Base-by-base conservation (phyloP, 2,329 filamentous ascomycete species). In the Cercospora sesami region DNA sequence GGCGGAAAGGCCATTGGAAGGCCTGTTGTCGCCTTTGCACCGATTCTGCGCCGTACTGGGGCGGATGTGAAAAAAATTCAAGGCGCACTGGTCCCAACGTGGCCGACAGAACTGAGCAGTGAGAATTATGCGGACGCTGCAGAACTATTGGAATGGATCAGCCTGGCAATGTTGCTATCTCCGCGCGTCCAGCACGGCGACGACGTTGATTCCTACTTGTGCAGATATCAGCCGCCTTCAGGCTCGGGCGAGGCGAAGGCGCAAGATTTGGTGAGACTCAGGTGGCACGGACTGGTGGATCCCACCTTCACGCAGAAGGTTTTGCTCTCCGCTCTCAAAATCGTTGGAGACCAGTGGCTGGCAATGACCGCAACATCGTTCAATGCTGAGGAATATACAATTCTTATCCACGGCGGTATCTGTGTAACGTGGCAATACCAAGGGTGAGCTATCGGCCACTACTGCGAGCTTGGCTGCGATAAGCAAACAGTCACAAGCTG, bases 91-190 rank as follows among this genome's bases (percentile, higher is more conserved):
- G 73, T 78, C 12, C 81, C 78, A 7, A 68, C 67, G n/a, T 74
- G 80, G 10, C 67, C 75, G 30, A 68, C 63, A 10, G 48, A 68
- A 14, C 69, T 64, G 39, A 82, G 82, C 45, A 78, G 80, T 62
- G 80, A 82, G 51, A 84, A 86, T 7, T 82, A 91, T 39, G 87
- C 91, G 67, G 88, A 92, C 68, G 86, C 86, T 1, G 83, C 85
- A 0, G 87, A 89, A 18, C 76, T 90, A 12, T 88, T 93, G 71
- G 92, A 95, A 79, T 95, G 90, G 89, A 76, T 94, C 0, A 89
- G 89, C 2, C 79, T 96, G n/a, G 77, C 90, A 5, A 84, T 86
- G 10, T 82, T 93, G 0, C 80, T 83, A 9, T 92, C 90, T 65
- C 87, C 89, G n/a, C 84, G 91, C 26, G 76, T 94, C 18, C 74